Evolutionary conservation across 441 rosid species (phyloP).

Genomic region (Populus hybrid): DNA sequence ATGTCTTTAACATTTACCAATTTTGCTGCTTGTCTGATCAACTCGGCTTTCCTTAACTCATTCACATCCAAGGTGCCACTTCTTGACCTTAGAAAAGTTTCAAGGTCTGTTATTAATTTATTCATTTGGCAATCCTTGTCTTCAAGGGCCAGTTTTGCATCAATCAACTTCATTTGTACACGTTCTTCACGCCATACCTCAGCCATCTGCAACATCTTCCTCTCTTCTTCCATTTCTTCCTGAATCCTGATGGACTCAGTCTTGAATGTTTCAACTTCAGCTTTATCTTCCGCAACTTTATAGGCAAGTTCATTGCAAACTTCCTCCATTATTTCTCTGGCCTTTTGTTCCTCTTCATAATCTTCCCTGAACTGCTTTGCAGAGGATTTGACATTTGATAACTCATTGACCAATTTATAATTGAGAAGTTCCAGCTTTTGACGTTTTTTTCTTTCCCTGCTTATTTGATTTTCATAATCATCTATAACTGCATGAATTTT

Average conservation of each 20-base stretch:
- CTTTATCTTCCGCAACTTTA: constrained; percentile 44
- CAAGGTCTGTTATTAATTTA: constrained; percentile 46
- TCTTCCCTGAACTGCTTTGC: constrained; percentile 27
- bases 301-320: constrained; percentile 56
- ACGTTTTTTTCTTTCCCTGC: constrained; percentile 39
- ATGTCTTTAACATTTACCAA: constrained; percentile 38
- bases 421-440: constrained; percentile 41
- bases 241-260: constrained; percentile 28
- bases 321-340: constrained; percentile 47
- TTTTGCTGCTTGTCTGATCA: constrained; percentile 38
- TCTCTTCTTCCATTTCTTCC: constrained; percentile 60
- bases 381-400: constrained; percentile 37
- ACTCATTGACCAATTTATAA: constrained; percentile 45
- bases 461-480: constrained; percentile 39
- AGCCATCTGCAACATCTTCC: constrained; percentile 60
- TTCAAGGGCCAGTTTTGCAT: constrained; percentile 60
- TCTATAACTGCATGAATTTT: constrained; percentile 30
- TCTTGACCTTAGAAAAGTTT: constrained; percentile 37
- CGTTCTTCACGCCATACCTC: constrained; percentile 81
- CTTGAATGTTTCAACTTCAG: constrained; percentile 42
- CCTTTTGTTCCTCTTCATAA: constrained; percentile 35
- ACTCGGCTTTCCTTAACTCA: constrained; percentile 38
- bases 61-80: constrained; percentile 25
- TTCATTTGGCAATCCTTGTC: constrained; percentile 54
- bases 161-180: constrained; percentile 62